Base-by-base conservation (phyloP, 2,329 filamentous ascomycete genomes). In the Bisporella sp. region DNA sequence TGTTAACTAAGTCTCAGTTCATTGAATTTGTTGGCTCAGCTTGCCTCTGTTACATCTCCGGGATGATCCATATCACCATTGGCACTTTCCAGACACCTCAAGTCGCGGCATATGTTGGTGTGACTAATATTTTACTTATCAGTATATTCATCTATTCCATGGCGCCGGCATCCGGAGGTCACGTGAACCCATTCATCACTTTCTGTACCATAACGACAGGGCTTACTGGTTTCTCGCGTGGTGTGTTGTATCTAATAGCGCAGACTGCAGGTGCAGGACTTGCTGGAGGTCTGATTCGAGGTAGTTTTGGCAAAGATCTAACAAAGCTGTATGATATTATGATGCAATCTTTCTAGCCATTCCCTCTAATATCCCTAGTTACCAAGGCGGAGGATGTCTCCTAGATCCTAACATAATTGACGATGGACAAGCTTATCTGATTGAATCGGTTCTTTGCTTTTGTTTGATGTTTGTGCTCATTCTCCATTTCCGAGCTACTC, bases 121-220 rank as follows among this genome's bases (percentile, higher is more conserved):
- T 68, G 0, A 54, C 62, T 1, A 68, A 66, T 39, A 53, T 66
- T 0, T 39, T 69, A 5, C 58, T 65, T 11, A 64, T 78, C 11
- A 68, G 72, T 0, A 61, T 80, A 0, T 73, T 79, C 54, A 77
- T 78, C 35, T 74, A 70, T 43, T 68, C 68, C 0, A 71, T 75
- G 29, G 73, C 69, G 0, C 71, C 75, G 0, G 68, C 74, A 1
- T 75, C 72, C 2, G 76, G 76, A 11, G 75, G 73, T 0, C 77
- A 80, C 58, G 66, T 80, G 45, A 80, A 77, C 56, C 76, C 76
- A 1, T 64, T 73, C 4, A 78, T 80, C 43, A 78, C 76, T 0
- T 68, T 79, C 40, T 70, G 73, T 0, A 78, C 76, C 0, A 75
- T 80, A 48, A 73, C 74, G 32, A 71, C 74, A 1, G 69, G 74